Base-by-base conservation (phyloP, 768 basidiomycete genomes). In the Pleurotus eryngii region DNA sequence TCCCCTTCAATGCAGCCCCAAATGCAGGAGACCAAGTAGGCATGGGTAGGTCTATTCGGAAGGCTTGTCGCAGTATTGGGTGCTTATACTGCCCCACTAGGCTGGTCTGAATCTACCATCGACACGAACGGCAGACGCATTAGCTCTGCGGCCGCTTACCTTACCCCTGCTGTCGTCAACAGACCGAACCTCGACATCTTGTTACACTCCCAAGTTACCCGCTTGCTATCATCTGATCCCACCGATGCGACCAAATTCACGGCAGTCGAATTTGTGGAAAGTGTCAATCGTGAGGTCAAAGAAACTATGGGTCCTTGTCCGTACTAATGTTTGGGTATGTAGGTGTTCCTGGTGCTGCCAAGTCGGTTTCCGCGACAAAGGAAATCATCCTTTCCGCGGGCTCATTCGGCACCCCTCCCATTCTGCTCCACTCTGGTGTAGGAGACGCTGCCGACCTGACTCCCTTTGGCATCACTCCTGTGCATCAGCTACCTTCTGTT, bases 361-460 rank as follows among this genome's bases (percentile, higher is more conserved):
- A 42, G 1, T 57, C 26, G 22, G 46, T 71, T 14, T 57, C 39
- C 1, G 73, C 74, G 1, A 62, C 50, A n/a, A 72, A 69, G 40
- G 75, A 76, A 54, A 63, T 76, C 38, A 70, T 77, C 27, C 63
- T 77, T 5, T 74, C 74, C 2, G 73, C 70, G 7, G 76, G 76
- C 17, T 57, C 66, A 1, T 60, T 75, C 14, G 30, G 30, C 35
- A 75, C 76, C 2, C 72, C 76, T 1, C 69, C 71, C 2, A 67
- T 77, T 30, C 63, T 76, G 7, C 60, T 72, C 47, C 67, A 70
- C 26, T 75, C 73, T 11, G 75, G 75, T 38, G 72, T 78, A 20
- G 75, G 76, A 7, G 64, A 67, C 38, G 56, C 51, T 11, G 38
- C 42, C 24, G 62, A 64, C 11, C 66, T 76, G 1, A 49, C 30